phyloP scores from a whole-genome alignment of 2,329 filamentous ascomycete genomes.

The Pestalotiopsis sp. region DNA sequence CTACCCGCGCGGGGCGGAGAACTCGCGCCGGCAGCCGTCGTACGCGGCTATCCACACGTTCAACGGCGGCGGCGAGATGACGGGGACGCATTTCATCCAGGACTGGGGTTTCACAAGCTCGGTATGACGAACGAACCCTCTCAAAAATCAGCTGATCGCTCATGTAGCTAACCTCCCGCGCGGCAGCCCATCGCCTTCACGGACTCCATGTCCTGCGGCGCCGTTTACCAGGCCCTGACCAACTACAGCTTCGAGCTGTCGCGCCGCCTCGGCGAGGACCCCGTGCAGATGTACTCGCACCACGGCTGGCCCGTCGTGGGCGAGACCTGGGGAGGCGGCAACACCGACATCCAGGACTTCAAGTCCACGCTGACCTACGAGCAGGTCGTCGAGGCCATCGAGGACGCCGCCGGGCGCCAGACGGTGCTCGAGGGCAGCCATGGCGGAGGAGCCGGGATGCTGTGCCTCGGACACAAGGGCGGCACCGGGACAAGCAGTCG shows the following conservation, averaged over 20 bases:
- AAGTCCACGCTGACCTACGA: constrained; percentile 8
- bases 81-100: constrained; percentile 8
- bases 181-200: constrained; percentile 7
- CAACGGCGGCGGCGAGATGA: constrained; percentile 10
- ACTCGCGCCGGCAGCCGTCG: constrained; percentile 1
- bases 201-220: constrained; percentile 5
- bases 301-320: constrained; percentile 7
- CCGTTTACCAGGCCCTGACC: constrained; percentile 5
- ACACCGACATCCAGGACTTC: constrained; percentile 8
- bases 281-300: background rate
- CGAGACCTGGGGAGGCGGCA: constrained; percentile 9
- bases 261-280: background rate
- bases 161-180: background rate
- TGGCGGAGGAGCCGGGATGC: constrained; percentile 3
- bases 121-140: background rate
- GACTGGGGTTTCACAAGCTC: constrained; percentile 10
- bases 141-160: background rate
- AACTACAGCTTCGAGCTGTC: constrained; percentile 4
- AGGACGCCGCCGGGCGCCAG: background rate
- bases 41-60: constrained; percentile 1
- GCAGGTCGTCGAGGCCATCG: constrained; percentile 8
- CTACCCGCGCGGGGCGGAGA: constrained; percentile 4
- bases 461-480: constrained; percentile 4
- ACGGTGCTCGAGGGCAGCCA: constrained; percentile 6
- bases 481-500: constrained; percentile 8